Base-by-base conservation (phyloP, 306 rosid species). In the Vigna hirtella region DNA sequence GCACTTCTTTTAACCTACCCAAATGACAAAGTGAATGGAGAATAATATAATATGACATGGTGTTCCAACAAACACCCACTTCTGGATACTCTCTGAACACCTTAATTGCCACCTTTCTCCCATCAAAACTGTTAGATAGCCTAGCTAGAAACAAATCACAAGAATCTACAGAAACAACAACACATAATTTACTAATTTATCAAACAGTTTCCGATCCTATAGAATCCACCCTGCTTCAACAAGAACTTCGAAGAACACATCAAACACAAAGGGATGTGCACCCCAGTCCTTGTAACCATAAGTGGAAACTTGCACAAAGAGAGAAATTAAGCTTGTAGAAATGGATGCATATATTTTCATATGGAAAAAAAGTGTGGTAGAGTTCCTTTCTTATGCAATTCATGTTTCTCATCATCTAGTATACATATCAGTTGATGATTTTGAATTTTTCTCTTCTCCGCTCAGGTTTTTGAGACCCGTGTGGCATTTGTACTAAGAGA, bases 11-110 rank as follows among this genome's bases (percentile, higher is more conserved):
- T n/a, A n/a, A n/a, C n/a, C n/a, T n/a, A n/a, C n/a, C n/a, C n/a
- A n/a, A n/a, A n/a, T n/a, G n/a, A n/a, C n/a, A n/a, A n/a, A n/a
- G n/a, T n/a, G n/a, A n/a, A n/a, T n/a, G n/a, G n/a, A n/a, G n/a
- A n/a, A n/a, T n/a, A n/a, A n/a, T n/a, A n/a, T 18, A 18, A 82
- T 81, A 89, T 1, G 98, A 90, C 74, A 79, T 15, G 8, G 89
- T 80, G 67, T 91, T 88, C 98, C 96, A 94, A 76, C 85, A 75
- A 84, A 94, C 76, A 80, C 94, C 97, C 49, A 26, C 81, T 80
- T 82, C 84, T 30, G 87, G 85, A 82, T 85, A 94, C 77, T 94
- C 87, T 4, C 53, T 78, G 78, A 91, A 91, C 79, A 85, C 82
- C 88, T 79, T 71, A 28, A 90, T 13, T 2, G 91, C 90, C 74